Conservation (phyloP, 768 basidiomycete genomes). For the Tricholoma saponaceum region DNA sequence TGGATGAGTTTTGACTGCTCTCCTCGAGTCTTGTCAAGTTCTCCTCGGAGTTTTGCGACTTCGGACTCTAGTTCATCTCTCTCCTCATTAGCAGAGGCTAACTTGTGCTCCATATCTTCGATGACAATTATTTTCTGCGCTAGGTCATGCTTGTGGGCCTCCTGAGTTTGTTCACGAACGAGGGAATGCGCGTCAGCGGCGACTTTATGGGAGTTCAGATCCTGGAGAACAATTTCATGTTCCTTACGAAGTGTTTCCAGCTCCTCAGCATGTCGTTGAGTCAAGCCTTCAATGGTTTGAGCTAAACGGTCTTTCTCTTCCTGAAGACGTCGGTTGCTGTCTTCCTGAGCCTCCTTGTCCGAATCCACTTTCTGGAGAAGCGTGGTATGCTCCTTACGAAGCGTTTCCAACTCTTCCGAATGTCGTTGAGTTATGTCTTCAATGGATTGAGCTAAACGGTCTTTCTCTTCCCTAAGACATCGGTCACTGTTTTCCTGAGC, state of each 20-base stretch:
- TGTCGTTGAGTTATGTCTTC: conserved; percentile 48
- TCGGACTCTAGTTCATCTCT: conserved; percentile 40
- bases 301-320: conserved; percentile 46
- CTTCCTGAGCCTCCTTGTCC: conserved; percentile 49
- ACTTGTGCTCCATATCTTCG: conserved; percentile 43
- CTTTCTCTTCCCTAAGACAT: conserved; percentile 42
- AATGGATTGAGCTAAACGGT: conserved; percentile 37
- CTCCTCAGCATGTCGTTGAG: conserved; percentile 45
- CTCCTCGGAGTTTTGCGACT: conserved; percentile 50
- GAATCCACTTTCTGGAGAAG: conserved; percentile 58
- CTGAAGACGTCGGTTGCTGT: conserved; percentile 33
- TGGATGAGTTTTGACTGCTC: conserved; percentile 63
- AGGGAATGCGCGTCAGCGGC: conserved; percentile 47
- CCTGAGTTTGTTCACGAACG: conserved; percentile 37
- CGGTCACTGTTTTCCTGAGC: conserved; percentile 42
- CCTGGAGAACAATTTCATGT: conserved; percentile 47
- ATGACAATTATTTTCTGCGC: conserved; percentile 48
- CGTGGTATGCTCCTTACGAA: conserved; percentile 44
- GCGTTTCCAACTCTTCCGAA: conserved; percentile 39
- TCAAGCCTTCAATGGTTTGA: conserved; percentile 43
- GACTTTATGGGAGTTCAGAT: conserved; percentile 58
- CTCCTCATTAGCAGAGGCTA: conserved; percentile 41
- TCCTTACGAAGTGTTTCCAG: conserved; percentile 43
- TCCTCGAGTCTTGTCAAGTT: conserved; percentile 52
- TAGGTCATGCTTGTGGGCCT: conserved; percentile 43